Conservation (phyloP, 2,329 filamentous ascomycete species). For the Ceratocystis papillata region DNA sequence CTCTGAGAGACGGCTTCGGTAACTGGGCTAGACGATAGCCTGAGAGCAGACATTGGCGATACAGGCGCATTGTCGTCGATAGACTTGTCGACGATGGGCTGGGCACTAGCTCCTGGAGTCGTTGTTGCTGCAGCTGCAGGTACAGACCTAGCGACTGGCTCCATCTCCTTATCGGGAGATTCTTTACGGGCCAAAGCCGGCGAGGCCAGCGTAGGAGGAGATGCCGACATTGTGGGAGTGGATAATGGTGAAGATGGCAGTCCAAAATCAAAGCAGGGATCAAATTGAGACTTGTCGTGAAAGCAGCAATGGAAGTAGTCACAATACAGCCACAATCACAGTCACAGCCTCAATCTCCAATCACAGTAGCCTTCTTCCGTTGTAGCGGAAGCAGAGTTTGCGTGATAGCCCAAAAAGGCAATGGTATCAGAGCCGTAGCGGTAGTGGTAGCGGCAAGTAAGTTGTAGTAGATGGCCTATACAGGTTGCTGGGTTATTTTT, state of each 20-base stretch:
- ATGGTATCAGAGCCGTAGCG: background rate
- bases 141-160: background rate
- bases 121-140: background rate
- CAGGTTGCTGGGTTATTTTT: background rate
- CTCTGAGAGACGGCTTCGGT: background rate
- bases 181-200: background rate
- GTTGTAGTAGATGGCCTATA: background rate
- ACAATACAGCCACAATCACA: too few relatives aligned
- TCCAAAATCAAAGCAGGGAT: background rate
- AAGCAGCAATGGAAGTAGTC: too few relatives aligned
- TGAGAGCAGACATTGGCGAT: conserved; percentile 3
- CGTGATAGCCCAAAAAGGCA: background rate
- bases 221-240: background rate
- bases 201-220: background rate
- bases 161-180: too few relatives aligned
- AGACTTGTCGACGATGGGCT: background rate
- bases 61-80: background rate
- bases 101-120: background rate
- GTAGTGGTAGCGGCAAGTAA: background rate
- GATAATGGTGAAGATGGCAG: background rate
- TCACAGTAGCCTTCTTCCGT: background rate
- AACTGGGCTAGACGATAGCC: background rate
- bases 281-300: too few relatives aligned
- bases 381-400: background rate
- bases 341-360: too few relatives aligned